phyloP scores from a whole-genome alignment of 2,329 filamentous ascomycete genomes.

The Massarina eburnea region DNA sequence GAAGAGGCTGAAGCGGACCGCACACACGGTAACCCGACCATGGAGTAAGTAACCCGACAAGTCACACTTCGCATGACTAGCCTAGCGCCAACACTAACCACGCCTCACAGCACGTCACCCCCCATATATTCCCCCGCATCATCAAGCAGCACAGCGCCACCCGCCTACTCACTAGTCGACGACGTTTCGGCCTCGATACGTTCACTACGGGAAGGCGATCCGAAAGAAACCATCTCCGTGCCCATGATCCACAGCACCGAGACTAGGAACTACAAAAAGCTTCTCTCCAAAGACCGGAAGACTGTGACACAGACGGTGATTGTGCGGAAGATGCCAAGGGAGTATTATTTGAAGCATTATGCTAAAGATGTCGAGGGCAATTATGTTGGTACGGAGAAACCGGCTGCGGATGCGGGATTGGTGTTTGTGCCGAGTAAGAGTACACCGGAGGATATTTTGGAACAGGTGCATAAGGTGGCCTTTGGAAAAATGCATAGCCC shows the following conservation, averaged over 20 bases:
- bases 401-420: conserved; percentile 23
- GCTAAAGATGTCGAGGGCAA: conserved; percentile 32
- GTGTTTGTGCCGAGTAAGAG: conserved; percentile 32
- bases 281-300: conserved; percentile 13
- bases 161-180: conserved; percentile 12
- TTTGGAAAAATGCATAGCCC: conserved; percentile 23
- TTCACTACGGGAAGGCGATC: conserved; percentile 15
- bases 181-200: conserved; percentile 13
- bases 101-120: conserved; percentile 7
- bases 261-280: conserved; percentile 15
- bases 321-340: conserved; percentile 29
- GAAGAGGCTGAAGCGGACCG: conserved; percentile 5
- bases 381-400: conserved; percentile 25
- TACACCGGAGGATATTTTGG: conserved; percentile 28
- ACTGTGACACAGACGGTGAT: conserved; percentile 23
- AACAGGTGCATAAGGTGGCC: conserved; percentile 29
- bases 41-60: conserved; percentile 38
- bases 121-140: conserved; percentile 7
- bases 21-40: conserved; percentile 37
- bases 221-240: conserved; percentile 19
- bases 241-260: conserved; percentile 25
- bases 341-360: conserved; percentile 31
- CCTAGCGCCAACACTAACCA: neutral
- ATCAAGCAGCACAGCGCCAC: conserved; percentile 34
- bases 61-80: too few relatives aligned